Base-by-base conservation (phyloP, 768 basidiomycete genomes). In the Leccinum aurantiacum region DNA sequence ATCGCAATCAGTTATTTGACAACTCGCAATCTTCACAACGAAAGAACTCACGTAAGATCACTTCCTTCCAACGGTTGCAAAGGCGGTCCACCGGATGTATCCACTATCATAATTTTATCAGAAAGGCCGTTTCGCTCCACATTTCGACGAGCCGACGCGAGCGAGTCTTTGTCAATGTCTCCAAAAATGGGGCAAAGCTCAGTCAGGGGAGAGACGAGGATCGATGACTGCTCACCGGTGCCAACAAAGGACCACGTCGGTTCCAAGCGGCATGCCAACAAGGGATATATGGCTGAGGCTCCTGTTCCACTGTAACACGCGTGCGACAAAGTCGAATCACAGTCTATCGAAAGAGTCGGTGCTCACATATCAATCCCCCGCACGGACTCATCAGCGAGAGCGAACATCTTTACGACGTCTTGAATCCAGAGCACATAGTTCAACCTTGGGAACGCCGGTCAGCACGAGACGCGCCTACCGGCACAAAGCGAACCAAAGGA, bases 341-440 rank as follows among this genome's bases (percentile, higher is more conserved):
- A n/a, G 25, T 25, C 14, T 56, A 27, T 11, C 1, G 31, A 33
- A 50, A 14, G 29, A 2, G 6, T 50, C 6, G 13, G 56, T 7
- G 53, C 86, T 54, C 69, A 94, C 94, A 95, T 82, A 65, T 95
- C 93, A 13, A 91, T 70, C 0, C 87, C 90, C 8, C 71, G 74
- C 14, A 88, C 69, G n/a, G 47, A 6, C 10, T 60, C 56, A 0
- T 67, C 60, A 24, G 53, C 54, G 22, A 66, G 53, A 55, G 17
- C 25, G 25, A 6, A 69, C 4, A 75, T 74, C 22, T 69, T 63
- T 6, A 89, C 60, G 51, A 93, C 78, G 66, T 93, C 89, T 74
- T 92, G 85, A 24, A 93, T 76, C 91, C 91, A 92, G 6, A 94
- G 79, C 6, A 96, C 77, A 66, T 97, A 97, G 71, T 97, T 94